Conservation (phyloP, 2,329 filamentous ascomycete species). For the Diaporthe australafricana region DNA sequence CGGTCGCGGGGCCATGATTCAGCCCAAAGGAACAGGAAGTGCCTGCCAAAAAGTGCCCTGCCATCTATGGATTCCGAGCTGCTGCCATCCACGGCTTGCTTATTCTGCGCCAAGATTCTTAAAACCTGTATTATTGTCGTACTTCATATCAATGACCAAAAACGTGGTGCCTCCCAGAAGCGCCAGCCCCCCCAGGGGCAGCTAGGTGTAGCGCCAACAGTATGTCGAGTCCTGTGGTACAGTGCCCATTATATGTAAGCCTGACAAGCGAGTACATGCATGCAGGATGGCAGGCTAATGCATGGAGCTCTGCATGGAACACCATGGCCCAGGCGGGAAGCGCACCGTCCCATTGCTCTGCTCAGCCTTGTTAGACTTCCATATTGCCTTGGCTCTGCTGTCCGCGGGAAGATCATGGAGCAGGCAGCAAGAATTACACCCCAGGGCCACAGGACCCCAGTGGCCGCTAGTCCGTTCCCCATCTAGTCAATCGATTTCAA, state of each 20-base stretch:
- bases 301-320: constrained; percentile 20
- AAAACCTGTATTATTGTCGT: constrained; percentile 17
- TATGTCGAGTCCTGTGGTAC: not conserved
- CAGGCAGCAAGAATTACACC: constrained; percentile 11
- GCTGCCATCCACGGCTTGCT: not conserved
- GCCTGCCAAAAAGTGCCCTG: constrained; percentile 12
- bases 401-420: not conserved
- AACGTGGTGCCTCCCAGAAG: not conserved
- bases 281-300: constrained; percentile 10
- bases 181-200: not conserved
- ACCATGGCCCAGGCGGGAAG: not conserved
- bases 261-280: not conserved
- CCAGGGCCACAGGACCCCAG: not conserved
- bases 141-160: constrained; percentile 11
- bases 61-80: constrained; percentile 11
- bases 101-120: constrained; percentile 9
- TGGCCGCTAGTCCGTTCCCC: not conserved
- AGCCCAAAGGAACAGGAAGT: not conserved
- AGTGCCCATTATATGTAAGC: constrained; percentile 7
- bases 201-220: constrained; percentile 1
- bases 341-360: not conserved
- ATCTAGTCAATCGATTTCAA: not conserved
- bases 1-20: not conserved
- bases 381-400: not conserved
- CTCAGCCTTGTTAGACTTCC: constrained; percentile 9